These are phyloP conservation scores for Boeremia lycopersici DNA, from an alignment of 2,329 filamentous ascomycete genomes.

Conservation along the genomic window DNA sequence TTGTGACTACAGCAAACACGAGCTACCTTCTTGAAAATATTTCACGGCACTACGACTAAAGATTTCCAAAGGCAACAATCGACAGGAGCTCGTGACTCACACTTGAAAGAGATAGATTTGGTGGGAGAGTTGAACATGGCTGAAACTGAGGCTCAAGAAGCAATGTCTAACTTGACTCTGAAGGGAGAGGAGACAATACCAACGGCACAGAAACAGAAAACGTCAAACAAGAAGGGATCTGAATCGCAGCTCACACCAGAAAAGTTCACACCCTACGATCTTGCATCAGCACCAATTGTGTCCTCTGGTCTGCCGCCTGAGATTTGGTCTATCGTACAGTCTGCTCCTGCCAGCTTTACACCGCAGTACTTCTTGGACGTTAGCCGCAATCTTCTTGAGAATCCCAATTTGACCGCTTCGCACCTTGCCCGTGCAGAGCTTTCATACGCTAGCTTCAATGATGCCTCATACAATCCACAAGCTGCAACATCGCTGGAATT, in stretches of 20 bases:
- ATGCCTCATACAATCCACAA: slow-evolving; percentile 42
- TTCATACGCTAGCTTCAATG: slow-evolving; percentile 59
- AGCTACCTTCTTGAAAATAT: neutral
- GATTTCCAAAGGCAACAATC: neutral
- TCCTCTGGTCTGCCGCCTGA: slow-evolving; percentile 41
- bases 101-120: slow-evolving; percentile 12
- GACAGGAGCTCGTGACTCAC: neutral
- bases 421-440: slow-evolving; percentile 82
- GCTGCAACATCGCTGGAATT: slow-evolving; percentile 44
- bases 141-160: neutral
- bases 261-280: slow-evolving; percentile 45
- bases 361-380: slow-evolving; percentile 68
- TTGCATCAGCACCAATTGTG: slow-evolving; percentile 25
- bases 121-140: neutral
- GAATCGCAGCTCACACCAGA: slow-evolving; percentile 5
- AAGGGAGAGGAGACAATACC: neutral
- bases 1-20: too few species aligned
- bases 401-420: slow-evolving; percentile 79
- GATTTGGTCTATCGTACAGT: slow-evolving; percentile 47
- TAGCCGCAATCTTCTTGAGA: slow-evolving; percentile 76
- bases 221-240: neutral
- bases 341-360: slow-evolving; percentile 64
- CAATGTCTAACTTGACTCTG: neutral
- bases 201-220: neutral
- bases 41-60: neutral